Evolutionary conservation across 1,284 basidiomycete species (phyloP).

Genomic region (Sporisorium scitamineum): DNA sequence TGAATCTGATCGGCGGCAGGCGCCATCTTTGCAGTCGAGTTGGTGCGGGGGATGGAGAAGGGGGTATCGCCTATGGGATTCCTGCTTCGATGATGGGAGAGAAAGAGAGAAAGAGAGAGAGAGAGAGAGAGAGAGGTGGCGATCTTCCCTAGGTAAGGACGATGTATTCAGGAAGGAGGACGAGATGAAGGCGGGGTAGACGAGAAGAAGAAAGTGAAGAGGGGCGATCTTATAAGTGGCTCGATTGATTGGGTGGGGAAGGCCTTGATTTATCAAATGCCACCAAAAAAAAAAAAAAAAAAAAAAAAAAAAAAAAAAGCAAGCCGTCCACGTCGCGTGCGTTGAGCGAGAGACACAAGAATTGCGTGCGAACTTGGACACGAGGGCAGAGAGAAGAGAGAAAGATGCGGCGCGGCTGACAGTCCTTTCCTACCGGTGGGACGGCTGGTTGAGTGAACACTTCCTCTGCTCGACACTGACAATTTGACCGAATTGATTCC

Average conservation of each 20-base stretch:
- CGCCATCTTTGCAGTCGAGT: slow-evolving; percentile 7
- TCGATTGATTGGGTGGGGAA: not conserved
- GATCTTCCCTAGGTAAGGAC: too few relatives aligned
- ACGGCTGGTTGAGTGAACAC: too few relatives aligned
- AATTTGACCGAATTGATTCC: too few relatives aligned
- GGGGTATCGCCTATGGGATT: not conserved
- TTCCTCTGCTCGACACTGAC: too few relatives aligned
- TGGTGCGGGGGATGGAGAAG: not conserved
- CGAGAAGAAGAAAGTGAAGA: not conserved
- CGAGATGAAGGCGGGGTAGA: not conserved
- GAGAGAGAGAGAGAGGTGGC: too few relatives aligned
- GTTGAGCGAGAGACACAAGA: not conserved
- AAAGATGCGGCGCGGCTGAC: not conserved
- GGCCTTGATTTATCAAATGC: not conserved
- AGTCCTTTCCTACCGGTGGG: not conserved
- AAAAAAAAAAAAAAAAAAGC: not conserved
- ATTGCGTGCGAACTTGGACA: slow-evolving; percentile 6
- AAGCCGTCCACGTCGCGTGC: slow-evolving; percentile 6
- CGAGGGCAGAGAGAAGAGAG: not conserved
- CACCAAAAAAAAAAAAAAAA: not conserved
- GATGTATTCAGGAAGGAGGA: too few relatives aligned
- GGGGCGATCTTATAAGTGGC: not conserved
- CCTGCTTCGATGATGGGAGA: not conserved
- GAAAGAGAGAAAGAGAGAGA: too few relatives aligned
- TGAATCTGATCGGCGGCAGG: slow-evolving; percentile 16